phyloP scores from a whole-genome alignment of 768 basidiomycete genomes.

The Boletus edulis region DNA sequence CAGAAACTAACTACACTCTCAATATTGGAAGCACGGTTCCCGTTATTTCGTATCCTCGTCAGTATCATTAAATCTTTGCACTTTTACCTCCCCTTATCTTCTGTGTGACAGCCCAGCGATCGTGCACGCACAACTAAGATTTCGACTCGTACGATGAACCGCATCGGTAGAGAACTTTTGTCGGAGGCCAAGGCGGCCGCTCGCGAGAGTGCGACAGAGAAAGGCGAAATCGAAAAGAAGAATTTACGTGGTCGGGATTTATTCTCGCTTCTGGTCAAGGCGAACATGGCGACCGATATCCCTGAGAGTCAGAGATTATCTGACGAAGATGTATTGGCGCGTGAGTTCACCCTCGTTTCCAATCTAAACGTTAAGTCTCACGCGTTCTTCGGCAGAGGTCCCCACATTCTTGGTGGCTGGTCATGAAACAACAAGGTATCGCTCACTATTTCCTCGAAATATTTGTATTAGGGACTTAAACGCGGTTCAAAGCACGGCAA shows the following conservation, averaged over 20 bases:
- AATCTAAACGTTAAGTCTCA: neutral
- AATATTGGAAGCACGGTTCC: conserved; percentile 35
- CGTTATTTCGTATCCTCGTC: conserved; percentile 40
- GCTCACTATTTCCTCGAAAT: too few species aligned
- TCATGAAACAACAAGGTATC: conserved; percentile 54
- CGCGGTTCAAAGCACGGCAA: conserved; percentile 29
- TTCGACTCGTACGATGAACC: conserved; percentile 42
- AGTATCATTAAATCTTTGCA: conserved; percentile 5
- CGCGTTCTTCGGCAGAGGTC: conserved; percentile 40
- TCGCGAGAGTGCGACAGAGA: conserved; percentile 18
- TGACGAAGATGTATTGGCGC: conserved; percentile 60
- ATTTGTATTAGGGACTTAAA: neutral
- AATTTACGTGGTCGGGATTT: conserved; percentile 48
- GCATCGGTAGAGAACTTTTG: conserved; percentile 50
- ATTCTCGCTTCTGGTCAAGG: conserved; percentile 56
- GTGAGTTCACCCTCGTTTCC: conserved; percentile 30
- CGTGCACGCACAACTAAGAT: conserved; percentile 13
- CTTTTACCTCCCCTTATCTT: neutral
- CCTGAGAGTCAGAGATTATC: conserved; percentile 52
- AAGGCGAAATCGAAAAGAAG: conserved; percentile 34
- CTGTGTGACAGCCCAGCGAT: conserved; percentile 20
- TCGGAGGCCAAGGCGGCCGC: conserved; percentile 45
- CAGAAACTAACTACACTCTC: conserved; percentile 18
- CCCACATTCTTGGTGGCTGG: conserved; percentile 61
- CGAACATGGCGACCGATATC: conserved; percentile 62